These are phyloP conservation scores for Cairneyella variabilis DNA, from an alignment of 495 filamentous ascomycete genomes.

Conservation along the genomic window DNA sequence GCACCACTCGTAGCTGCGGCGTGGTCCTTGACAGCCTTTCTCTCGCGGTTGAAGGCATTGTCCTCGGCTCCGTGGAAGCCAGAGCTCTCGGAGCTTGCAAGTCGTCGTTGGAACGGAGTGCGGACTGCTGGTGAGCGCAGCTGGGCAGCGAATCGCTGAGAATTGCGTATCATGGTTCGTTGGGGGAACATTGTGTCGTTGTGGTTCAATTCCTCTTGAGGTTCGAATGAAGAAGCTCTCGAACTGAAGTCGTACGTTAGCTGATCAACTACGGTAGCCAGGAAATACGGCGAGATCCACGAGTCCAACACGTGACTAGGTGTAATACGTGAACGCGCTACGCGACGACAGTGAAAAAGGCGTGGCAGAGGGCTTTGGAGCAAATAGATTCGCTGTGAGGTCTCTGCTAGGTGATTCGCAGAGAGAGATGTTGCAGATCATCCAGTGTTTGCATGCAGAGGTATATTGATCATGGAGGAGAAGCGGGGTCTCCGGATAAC, in stretches of 20 bases:
- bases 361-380: too few species aligned
- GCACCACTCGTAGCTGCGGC: conserved; percentile 74
- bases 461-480: conserved; percentile 11
- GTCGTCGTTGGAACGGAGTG: conserved; percentile 60
- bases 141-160: conserved; percentile 55
- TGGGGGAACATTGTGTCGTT: conserved; percentile 55
- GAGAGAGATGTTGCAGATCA: background rate
- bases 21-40: conserved; percentile 79
- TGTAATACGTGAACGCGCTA: background rate
- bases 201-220: conserved; percentile 20
- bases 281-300: background rate
- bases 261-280: background rate
- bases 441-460: background rate
- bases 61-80: conserved; percentile 53
- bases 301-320: background rate
- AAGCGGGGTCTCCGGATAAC: conserved; percentile 64
- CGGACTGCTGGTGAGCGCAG: conserved; percentile 53
- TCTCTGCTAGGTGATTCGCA: too few species aligned
- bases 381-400: too few species aligned
- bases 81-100: conserved; percentile 52
- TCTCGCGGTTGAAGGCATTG: conserved; percentile 86
- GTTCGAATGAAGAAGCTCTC: background rate
- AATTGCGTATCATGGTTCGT: conserved; percentile 55
- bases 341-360: too few species aligned
- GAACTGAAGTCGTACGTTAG: conserved; percentile 12